Base-by-base conservation (phyloP, 768 basidiomycete species). In the Erythrobasidium yunnanense region DNA sequence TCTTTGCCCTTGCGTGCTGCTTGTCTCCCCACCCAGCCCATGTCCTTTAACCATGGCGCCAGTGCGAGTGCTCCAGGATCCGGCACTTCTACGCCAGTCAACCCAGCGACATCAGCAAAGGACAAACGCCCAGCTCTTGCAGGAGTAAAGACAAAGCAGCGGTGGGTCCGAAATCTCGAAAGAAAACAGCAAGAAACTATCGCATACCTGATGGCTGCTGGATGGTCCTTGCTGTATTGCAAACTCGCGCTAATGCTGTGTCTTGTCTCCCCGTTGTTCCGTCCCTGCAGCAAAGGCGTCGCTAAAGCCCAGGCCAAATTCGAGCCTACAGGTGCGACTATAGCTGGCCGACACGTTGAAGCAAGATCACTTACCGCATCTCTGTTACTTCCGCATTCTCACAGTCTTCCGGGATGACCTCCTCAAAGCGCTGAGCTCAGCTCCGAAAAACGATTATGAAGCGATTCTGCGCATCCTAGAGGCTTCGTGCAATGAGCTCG, bases 321-420 rank as follows among this genome's bases (percentile, higher is more conserved):
- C 42, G 72, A 73, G 67, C 72, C 72, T 22, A 51, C 22, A 27
- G 30, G 60, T 63, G 47, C 17, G 57, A 17, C 34, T 4, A 33
- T 5, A 17, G 35, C 35, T 8, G 20, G 29, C 7, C 53, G n/a
- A n/a, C n/a, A n/a, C n/a, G n/a, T n/a, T n/a, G n/a, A n/a, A n/a
- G n/a, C n/a, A n/a, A n/a, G n/a, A n/a, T n/a, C 8, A 52, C 8
- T 55, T 11, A 22, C 13, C 34, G 25, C 7, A 55, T 18, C 53
- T 55, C 29, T 42, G 55, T 67, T n/a, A 23, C 35, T 34, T 45
- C 18, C 13, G 11, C 50, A 8, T 49, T 47, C 42, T 47, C 18
- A 6, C 70, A 90, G 89, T 88, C 77, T 93, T 93, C 79, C 83
- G 89, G 79, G 90, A 93, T 75, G 88, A 90, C 71, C 85, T 93